Evolutionary conservation across 164 flowering plant species (phyloP), one percentile per base, ranked within the genome.

Genomic region (Saururus chinensis): DNA sequence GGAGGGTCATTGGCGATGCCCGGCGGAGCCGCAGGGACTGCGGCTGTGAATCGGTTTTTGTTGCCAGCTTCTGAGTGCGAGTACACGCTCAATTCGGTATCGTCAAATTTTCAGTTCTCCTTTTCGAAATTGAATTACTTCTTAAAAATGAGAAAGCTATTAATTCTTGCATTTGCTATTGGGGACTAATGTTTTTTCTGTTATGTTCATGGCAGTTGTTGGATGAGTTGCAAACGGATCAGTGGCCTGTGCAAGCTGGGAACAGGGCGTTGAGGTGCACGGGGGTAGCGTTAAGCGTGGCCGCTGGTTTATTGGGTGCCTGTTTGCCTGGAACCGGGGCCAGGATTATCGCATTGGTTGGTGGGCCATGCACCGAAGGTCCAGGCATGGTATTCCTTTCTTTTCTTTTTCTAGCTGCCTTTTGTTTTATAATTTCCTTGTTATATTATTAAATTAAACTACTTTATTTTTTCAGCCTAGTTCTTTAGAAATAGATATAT

Each of bases 351-450:
- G 85, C 91, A 53, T 70, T 93, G 57, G 97, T 93, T 37, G 99
- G 99, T 4, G 99, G 99, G 60, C 97, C 99, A 19, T 90, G 97
- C 79, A 90, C 99, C 0, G 99, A 93, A 77, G 99, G 99, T 62
- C 99, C 99, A 0, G 99, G 99, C 61, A 75, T 87, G 80, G 99
- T 93, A 86, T 21, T 4, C 49, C 49, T 13, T 45, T 45, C 49
- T 17, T 45, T 0, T 45, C 5, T 17, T 45, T 17, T 45, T 30
- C 37, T 30, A 2, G 2, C 6, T 30, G 37, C 37, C 6, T 6
- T 30, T 30, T 1, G 8, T 12, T 53, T 30, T 6, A 30, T 30
- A 30, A 2, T 2, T n/a, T 53, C 22, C 10, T 1, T 1, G 8
- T 53, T 19, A 21, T n/a, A n/a, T 20, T 4, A 19, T 2, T 30